A percentile compares a stretch with the other conserved stretches of the same genome.
Conservation (phyloP, 495 filamentous ascomycete genomes). For the Xeromyces bisporus region DNA sequence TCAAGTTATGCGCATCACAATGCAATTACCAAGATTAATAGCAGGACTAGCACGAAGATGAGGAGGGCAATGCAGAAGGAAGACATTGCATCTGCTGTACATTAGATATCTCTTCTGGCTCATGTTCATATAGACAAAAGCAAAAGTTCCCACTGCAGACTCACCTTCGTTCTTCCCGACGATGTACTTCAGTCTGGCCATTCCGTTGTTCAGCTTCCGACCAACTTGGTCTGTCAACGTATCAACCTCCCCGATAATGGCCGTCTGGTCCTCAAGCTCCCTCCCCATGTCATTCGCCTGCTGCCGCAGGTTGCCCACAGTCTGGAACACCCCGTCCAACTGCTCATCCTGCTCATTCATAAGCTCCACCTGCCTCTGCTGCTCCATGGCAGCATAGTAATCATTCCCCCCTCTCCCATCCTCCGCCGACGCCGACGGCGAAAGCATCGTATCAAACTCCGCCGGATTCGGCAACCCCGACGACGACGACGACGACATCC, state of each 20-base stretch:
- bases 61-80: conserved; percentile 82
- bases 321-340: conserved; percentile 80
- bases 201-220: conserved; percentile 65
- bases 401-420: conserved; percentile 36
- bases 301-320: conserved; percentile 71
- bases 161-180: conserved; percentile 85
- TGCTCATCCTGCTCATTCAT: conserved; percentile 93
- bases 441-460: conserved; percentile 37
- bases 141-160: conserved; percentile 3
- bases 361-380: conserved; percentile 75
- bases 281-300: conserved; percentile 92
- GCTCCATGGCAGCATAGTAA: conserved; percentile 71
- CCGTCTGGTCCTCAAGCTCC: conserved; percentile 83
- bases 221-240: conserved; percentile 70
- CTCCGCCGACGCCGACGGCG: conserved; percentile 17
- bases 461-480: conserved; percentile 50
- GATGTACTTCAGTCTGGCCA: conserved; percentile 69
- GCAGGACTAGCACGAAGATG: conserved; percentile 67
- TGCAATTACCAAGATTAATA: conserved; percentile 57
- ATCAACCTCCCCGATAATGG: conserved; percentile 68
- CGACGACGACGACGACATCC: conserved; percentile 8
- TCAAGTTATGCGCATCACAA: conserved; percentile 27
- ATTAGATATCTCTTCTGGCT: conserved; percentile 4
- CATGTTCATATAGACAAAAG: conserved; percentile 1
- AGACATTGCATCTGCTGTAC: conserved; percentile 50